Percentiles rank a stretch among this genome's conserved stretches.
Conservation (phyloP, 1,284 basidiomycete genomes). For the Fistulinella cinereoalba region DNA sequence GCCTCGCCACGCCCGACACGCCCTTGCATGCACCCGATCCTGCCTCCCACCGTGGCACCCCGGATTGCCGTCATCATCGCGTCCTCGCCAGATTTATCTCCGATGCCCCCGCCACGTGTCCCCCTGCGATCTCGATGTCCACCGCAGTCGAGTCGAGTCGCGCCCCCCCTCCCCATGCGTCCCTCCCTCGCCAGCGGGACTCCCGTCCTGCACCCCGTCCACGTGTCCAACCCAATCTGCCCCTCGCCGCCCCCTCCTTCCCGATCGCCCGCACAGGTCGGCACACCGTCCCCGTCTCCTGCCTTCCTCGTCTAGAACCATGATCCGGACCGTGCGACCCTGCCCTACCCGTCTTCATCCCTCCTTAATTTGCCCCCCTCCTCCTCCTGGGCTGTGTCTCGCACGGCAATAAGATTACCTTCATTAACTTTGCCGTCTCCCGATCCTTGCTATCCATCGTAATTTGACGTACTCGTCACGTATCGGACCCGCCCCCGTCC, state of each 20-base stretch:
- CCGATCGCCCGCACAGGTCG: conserved; percentile 25
- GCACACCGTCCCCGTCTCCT: neutral
- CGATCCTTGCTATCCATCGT: conserved; percentile 11
- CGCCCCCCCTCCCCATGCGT: neutral
- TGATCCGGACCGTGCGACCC: conserved; percentile 24
- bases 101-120: conserved; percentile 31
- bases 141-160: conserved; percentile 23
- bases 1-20: conserved; percentile 21
- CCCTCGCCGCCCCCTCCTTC: conserved; percentile 12
- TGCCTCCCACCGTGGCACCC: conserved; percentile 28
- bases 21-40: conserved; percentile 27
- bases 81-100: conserved; percentile 31
- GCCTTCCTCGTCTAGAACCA: neutral
- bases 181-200: conserved; percentile 14
- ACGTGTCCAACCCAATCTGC: conserved; percentile 16
- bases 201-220: too few relatives aligned
- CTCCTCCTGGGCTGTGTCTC: neutral
- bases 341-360: conserved; percentile 8
- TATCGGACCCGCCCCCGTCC: conserved; percentile 22
- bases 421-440: conserved; percentile 22
- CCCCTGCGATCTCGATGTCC: conserved; percentile 8
- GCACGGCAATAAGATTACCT: conserved; percentile 28
- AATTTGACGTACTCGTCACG: conserved; percentile 30
- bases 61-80: conserved; percentile 30
- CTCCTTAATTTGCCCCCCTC: conserved; percentile 14